Percentiles rank a stretch among this genome's conserved stretches.
Conservation (phyloP, 768 basidiomycete species). For the Lentinula raphanica region DNA sequence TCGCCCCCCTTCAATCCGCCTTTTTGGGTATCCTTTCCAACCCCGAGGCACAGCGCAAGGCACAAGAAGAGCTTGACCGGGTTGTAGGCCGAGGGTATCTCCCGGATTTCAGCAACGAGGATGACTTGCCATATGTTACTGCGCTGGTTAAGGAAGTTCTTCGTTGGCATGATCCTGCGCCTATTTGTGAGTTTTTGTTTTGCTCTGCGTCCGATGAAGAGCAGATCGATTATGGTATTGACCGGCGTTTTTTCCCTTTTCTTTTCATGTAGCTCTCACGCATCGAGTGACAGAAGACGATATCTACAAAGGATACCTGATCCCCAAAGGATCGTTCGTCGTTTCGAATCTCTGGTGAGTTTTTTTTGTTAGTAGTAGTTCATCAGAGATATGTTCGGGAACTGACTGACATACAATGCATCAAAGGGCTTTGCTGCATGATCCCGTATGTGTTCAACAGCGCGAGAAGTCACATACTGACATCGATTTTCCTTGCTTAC, state of each 20-base stretch:
- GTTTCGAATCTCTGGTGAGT: conserved; percentile 21
- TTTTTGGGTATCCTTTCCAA: conserved; percentile 9
- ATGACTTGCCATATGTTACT: conserved; percentile 13
- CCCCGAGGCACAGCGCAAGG: conserved; percentile 6
- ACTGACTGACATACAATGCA: not conserved
- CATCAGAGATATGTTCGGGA: not conserved
- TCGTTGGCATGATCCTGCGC: conserved; percentile 7
- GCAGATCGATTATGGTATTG: too few relatives aligned
- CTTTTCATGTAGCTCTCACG: too few relatives aligned
- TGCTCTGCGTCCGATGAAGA: too few relatives aligned
- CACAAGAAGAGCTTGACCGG: conserved; percentile 10
- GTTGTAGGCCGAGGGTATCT: conserved; percentile 9
- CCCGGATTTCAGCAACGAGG: conserved; percentile 9
- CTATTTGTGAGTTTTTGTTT: not conserved
- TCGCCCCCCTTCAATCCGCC: conserved; percentile 7
- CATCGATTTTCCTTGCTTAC: too few relatives aligned
- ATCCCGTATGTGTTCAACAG: conserved; percentile 8
- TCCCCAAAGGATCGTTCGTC: conserved; percentile 24
- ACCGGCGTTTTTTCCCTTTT: too few relatives aligned
- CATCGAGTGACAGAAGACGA: conserved; percentile 9
- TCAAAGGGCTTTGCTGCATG: conserved; percentile 23
- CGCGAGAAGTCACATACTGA: not conserved
- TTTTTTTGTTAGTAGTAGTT: not conserved
- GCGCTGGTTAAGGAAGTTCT: conserved; percentile 14
- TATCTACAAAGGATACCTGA: conserved; percentile 20